Base-by-base conservation (phyloP, 1,139 yeast genomes). In the Kodamaea anthophila region DNA sequence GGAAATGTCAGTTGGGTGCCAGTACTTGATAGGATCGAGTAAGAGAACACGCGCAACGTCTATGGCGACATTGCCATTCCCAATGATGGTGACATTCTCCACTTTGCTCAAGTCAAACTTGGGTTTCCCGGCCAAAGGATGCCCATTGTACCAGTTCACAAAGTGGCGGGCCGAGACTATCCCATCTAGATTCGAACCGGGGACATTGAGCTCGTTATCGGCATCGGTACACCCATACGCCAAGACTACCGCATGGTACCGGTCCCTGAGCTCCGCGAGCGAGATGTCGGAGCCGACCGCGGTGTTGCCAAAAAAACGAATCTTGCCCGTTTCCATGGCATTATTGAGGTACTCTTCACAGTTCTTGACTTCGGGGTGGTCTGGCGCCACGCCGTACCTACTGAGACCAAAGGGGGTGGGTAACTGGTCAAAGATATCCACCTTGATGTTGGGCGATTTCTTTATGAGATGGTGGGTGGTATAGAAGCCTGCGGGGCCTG, bases 371-470 rank as follows among this genome's bases (percentile, higher is more conserved):
- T 91, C 98, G 0, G 96, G 96, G 53, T 91, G 98, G 56, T 91
- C 99, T 2, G 99, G 99, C 0, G 98, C 97, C n/a, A 91, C 97
- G 1, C 99, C 99, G 49, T 75, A 88, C 24, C 99, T 58, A 28
- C 91, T 78, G 21, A 91, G 63, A 0, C 99, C 99, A 57, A 72
- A 91, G 0, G 98, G 98, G 3, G 88, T 78, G 0, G 97, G 96
- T 21, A 81, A 60, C 36, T 77, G 67, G 47, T 91, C 99, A 60
- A 78, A 87, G 43, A 82, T 60, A 37, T 79, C 82, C 9, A 78
- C 58, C 35, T 69, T 53, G 9, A 77, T 42, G n/a, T 66, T 58
- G 46, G 24, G 29, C 12, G 58, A 37, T 34, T 73, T 72, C 39
- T 74, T 74, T 26, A 88, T 58, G 11, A 88, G 54, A 33, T 85